Evolutionary conservation across 768 basidiomycete genomes (phyloP).

Genomic region (Galerina sulciceps): DNA sequence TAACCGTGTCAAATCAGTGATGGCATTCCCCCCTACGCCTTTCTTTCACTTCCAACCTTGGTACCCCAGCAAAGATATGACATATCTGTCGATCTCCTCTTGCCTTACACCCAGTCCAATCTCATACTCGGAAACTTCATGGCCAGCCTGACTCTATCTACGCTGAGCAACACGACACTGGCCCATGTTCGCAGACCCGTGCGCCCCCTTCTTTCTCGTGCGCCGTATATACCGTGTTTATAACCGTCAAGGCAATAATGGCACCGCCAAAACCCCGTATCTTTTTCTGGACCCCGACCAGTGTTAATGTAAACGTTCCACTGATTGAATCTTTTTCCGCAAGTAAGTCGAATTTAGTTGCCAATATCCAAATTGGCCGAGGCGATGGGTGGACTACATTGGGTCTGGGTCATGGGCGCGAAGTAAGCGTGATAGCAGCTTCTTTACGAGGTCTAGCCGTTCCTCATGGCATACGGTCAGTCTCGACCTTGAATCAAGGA

Average conservation of each 20-base stretch:
- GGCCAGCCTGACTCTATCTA: constrained; percentile 64
- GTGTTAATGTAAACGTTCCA: constrained; percentile 54
- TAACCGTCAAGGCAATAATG: constrained; percentile 56
- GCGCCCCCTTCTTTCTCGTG: constrained; percentile 30
- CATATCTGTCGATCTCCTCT: constrained; percentile 63
- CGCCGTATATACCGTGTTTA: constrained; percentile 4
- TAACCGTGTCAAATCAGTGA: constrained; percentile 48
- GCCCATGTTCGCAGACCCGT: constrained; percentile 67
- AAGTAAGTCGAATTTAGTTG: constrained; percentile 51
- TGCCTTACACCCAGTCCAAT: constrained; percentile 73
- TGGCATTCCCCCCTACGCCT: constrained; percentile 65
- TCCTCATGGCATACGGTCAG: constrained; percentile 74
- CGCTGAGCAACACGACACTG: constrained; percentile 67
- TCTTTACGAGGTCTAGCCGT: constrained; percentile 63
- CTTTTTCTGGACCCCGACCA: constrained; percentile 42
- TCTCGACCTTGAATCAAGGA: background rate
- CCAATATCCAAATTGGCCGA: constrained; percentile 75
- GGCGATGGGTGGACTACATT: constrained; percentile 73
- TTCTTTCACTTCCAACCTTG: constrained; percentile 52
- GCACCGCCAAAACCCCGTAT: constrained; percentile 47
- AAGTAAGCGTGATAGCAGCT: constrained; percentile 69
- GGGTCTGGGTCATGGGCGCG: constrained; percentile 72
- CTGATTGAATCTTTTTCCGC: constrained; percentile 60
- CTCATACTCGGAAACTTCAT: constrained; percentile 85
- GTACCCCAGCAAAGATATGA: constrained; percentile 74